Conservation (phyloP, 805 yeast species). For the Kazachstania viticola region DNA sequence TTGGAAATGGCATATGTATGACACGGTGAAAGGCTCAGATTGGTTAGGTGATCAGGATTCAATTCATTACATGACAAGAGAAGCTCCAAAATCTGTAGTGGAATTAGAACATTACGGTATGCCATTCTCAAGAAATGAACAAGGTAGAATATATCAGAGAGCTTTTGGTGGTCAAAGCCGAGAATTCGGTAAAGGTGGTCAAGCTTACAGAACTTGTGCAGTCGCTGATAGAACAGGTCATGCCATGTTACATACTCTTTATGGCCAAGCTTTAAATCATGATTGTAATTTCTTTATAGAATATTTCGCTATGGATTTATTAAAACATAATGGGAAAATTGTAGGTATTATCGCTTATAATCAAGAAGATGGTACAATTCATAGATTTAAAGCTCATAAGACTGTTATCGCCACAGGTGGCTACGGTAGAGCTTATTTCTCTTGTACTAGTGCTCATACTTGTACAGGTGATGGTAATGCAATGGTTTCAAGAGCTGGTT, state of each 20-base stretch:
- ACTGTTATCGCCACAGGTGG: conserved; percentile 98
- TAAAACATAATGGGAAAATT: conserved; percentile 92
- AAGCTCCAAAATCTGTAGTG: conserved; percentile 90
- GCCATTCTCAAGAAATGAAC: conserved; percentile 94
- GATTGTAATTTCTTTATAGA: conserved; percentile 97
- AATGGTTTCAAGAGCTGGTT: conserved; percentile 96
- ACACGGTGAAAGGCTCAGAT: conserved; percentile 97
- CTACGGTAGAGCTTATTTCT: conserved; percentile 95
- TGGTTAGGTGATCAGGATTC: conserved; percentile 99
- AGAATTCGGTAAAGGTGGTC: conserved; percentile 96
- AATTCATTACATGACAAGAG: conserved; percentile 96
- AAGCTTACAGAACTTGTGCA: conserved; percentile 98
- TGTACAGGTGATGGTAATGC: conserved; percentile 99
- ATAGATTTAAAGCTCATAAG: conserved; percentile 93
- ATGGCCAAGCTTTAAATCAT: conserved; percentile 93
- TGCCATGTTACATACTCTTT: conserved; percentile 87
- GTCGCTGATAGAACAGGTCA: conserved; percentile 99
- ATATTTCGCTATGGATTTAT: conserved; percentile 87
- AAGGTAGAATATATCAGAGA: conserved; percentile 95
- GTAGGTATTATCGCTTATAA: conserved; percentile 96
- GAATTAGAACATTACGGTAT: conserved; percentile 98
- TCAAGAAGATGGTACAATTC: conserved; percentile 97
- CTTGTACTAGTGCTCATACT: conserved; percentile 98
- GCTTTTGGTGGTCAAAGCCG: conserved; percentile 97
- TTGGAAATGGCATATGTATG: conserved; percentile 99